A percentile compares a stretch with the other conserved stretches of the same genome.
Evolutionary conservation across 1,284 basidiomycete species (phyloP).

Genomic region (Garcileccinum viscosum): DNA sequence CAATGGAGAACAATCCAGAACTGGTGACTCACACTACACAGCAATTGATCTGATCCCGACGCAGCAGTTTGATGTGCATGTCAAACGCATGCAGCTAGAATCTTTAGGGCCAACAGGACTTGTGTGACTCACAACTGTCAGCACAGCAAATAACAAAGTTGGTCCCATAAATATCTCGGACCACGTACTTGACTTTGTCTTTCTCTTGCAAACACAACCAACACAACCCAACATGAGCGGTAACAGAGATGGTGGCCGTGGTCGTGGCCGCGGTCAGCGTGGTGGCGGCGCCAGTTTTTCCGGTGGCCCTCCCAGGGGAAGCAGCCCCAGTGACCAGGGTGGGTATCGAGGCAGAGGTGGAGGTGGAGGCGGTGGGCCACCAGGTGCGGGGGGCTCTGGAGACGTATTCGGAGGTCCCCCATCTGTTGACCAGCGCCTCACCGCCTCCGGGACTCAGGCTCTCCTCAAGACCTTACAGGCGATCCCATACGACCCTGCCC

Average conservation of each 20-base stretch:
- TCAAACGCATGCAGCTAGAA: too few relatives aligned
- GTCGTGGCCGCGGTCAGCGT: conserved; percentile 28
- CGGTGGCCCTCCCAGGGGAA: conserved; percentile 17
- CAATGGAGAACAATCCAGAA: neutral
- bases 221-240: conserved; percentile 23
- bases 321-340: conserved; percentile 16
- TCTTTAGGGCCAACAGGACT: too few relatives aligned
- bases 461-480: conserved; percentile 56
- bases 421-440: conserved; percentile 51
- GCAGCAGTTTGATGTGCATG: neutral
- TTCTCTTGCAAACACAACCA: neutral
- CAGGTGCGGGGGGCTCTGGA: conserved; percentile 38
- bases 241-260: conserved; percentile 24
- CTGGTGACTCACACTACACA: neutral
- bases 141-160: neutral
- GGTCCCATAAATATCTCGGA: neutral
- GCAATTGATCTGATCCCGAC: neutral
- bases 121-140: neutral
- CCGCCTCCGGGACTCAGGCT: conserved; percentile 32
- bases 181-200: neutral
- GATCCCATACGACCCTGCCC: conserved; percentile 41
- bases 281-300: neutral
- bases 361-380: conserved; percentile 29
- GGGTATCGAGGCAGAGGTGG: conserved; percentile 30
- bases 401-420: conserved; percentile 54